Base-by-base conservation (phyloP, 805 yeast species). In the Metschnikowia cerradonensis region DNA sequence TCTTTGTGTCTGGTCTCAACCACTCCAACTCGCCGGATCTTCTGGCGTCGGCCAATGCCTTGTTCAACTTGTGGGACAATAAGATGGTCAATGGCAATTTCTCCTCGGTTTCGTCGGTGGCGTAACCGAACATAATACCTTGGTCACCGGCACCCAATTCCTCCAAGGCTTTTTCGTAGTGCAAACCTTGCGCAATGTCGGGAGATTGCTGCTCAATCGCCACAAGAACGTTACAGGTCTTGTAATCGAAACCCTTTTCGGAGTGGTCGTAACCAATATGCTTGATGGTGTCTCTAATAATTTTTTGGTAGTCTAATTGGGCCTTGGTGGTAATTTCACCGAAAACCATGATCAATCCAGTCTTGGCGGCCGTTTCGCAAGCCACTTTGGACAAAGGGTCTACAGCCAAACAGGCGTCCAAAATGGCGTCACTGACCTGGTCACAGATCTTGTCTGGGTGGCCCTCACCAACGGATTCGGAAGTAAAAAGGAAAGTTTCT, bases 111-210 rank as follows among this genome's bases (percentile, higher is more conserved):
- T 94, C 99, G 68, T 94, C 97, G 57, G 98, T 86, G 64, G 99
- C 99, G 76, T 94, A 94, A 76, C 99, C 99, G 71, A 94, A 94
- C 99, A 94, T 94, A 73, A 94, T 94, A 86, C 99, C 99, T 79
- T 94, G 99, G 80, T 94, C 99, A 85, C 99, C 99, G 60, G 99
- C 99, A 75, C 99, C 99, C 68, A 94, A 84, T 54, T 94, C 95
- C 81, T 94, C 99, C 59, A 94, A 79, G 50, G 88, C 96, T 78
- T 86, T 82, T 72, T 94, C 97, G 77, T 88, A 88, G 78, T 94
- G 98, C 69, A 94, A 84, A 83, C 99, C 99, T 79, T 92, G 98
- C 56, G 99, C 99, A 67, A 94, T 94, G 78, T 94, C 99, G 64
- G 96, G 94, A 48, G 97, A 90, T 80, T 94, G 99, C 80, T 94